Evolutionary conservation across 495 filamentous ascomycete genomes (phyloP).

Genomic region (Penicillium chermesinum): DNA sequence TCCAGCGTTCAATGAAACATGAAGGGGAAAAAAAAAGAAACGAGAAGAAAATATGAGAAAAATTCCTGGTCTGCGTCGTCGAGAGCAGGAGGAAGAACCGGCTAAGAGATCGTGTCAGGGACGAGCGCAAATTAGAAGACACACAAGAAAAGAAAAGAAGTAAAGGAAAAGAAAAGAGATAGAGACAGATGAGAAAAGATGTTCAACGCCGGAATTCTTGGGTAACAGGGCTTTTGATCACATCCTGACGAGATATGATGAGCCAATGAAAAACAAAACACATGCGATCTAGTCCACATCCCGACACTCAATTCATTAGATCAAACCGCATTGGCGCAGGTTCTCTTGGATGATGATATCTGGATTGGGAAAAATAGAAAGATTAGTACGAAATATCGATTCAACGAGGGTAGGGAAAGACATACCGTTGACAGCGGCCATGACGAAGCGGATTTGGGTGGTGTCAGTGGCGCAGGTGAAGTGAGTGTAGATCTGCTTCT

Average conservation of each 20-base stretch:
- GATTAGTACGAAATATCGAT: not conserved
- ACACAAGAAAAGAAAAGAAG: slow-evolving; percentile 16
- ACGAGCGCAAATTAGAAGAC: slow-evolving; percentile 23
- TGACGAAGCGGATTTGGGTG: slow-evolving; percentile 97
- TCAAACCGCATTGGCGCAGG: slow-evolving; percentile 93
- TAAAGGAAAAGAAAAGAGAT: slow-evolving; percentile 11
- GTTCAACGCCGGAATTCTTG: slow-evolving; percentile 44
- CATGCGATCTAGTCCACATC: slow-evolving; percentile 33
- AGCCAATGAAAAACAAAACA: slow-evolving; percentile 23
- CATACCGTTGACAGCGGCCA: slow-evolving; percentile 98
- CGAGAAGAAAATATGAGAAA: slow-evolving; percentile 10
- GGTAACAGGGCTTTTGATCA: slow-evolving; percentile 27
- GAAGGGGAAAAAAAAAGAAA: slow-evolving; percentile 14
- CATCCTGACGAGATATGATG: slow-evolving; percentile 24
- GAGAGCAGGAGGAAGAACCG: slow-evolving; percentile 35
- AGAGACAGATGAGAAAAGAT: slow-evolving; percentile 29
- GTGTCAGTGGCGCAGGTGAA: slow-evolving; percentile 99
- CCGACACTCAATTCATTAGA: slow-evolving; percentile 57
- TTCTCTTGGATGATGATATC: slow-evolving; percentile 99
- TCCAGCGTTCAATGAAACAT: slow-evolving; percentile 36
- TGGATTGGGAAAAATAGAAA: slow-evolving; percentile 30
- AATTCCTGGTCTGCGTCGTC: slow-evolving; percentile 37
- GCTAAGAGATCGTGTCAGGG: slow-evolving; percentile 42
- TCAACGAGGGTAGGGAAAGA: slow-evolving; percentile 3
- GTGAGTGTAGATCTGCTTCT: slow-evolving; percentile 99